Conservation (phyloP, 2,329 filamentous ascomycete genomes). For the Eutypella sp. region DNA sequence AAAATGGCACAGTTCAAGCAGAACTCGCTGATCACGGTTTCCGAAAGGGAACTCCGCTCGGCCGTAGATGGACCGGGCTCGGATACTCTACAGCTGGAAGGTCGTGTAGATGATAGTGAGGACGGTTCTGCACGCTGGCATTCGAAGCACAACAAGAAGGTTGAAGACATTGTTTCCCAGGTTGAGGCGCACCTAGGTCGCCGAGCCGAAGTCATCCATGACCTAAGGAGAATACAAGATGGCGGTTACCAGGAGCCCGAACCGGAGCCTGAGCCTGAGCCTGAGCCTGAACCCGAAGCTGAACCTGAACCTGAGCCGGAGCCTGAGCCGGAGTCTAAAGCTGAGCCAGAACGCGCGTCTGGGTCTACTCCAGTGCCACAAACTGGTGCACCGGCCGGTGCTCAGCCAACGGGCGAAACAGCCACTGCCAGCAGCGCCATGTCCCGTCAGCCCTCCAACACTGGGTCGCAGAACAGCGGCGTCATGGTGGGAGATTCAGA, state of each 20-base stretch:
- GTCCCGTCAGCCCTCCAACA: slow-evolving; percentile 50
- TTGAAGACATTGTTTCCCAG: slow-evolving; percentile 70
- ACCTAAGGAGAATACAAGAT: slow-evolving; percentile 68
- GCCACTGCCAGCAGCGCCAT: slow-evolving; percentile 28
- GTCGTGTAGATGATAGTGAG: slow-evolving; percentile 45
- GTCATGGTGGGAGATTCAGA: slow-evolving; percentile 56
- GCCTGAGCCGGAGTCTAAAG: slow-evolving; percentile 19
- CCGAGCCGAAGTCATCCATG: slow-evolving; percentile 58
- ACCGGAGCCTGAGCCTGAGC: slow-evolving; percentile 31
- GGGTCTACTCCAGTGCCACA: slow-evolving; percentile 26
- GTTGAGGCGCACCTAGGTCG: slow-evolving; percentile 69
- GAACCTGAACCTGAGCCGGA: slow-evolving; percentile 48
- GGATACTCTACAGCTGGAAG: slow-evolving; percentile 62
- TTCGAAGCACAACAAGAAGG: slow-evolving; percentile 44
- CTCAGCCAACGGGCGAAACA: slow-evolving; percentile 14
- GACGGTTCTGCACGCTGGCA: slow-evolving; percentile 36
- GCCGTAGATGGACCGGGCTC: slow-evolving; percentile 55
- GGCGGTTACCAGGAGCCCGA: slow-evolving; percentile 67
- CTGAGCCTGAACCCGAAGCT: slow-evolving; percentile 26
- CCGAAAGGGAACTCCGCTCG: slow-evolving; percentile 70
- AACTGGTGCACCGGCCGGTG: slow-evolving; percentile 11
- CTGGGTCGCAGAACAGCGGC: slow-evolving; percentile 52
- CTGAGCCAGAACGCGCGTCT: slow-evolving; percentile 22
- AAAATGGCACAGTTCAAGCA: slow-evolving; percentile 70
- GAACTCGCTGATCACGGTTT: slow-evolving; percentile 63